These are phyloP conservation scores for Dothideomycetes sp. DNA, from an alignment of 2,329 filamentous ascomycete species.

Conservation along the genomic window DNA sequence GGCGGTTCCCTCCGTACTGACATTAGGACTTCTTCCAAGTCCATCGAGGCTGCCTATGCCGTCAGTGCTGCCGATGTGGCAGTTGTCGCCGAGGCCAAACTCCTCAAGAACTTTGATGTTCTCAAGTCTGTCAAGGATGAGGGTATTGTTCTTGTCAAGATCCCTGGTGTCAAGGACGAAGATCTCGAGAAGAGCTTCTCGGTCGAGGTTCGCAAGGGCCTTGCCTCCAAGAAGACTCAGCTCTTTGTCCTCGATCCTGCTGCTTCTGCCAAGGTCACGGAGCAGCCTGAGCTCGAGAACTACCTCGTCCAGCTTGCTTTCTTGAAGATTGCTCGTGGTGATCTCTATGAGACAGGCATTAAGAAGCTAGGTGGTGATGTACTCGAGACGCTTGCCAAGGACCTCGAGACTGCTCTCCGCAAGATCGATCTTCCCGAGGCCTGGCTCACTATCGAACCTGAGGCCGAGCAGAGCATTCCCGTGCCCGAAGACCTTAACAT, in stretches of 20 bases:
- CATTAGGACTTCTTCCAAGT: slow-evolving; percentile 70
- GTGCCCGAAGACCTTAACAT: slow-evolving; percentile 56
- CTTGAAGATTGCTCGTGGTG: slow-evolving; percentile 62
- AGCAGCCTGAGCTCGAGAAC: slow-evolving; percentile 49
- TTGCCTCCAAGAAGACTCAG: slow-evolving; percentile 58
- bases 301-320: slow-evolving; percentile 73
- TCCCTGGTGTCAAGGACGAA: slow-evolving; percentile 73
- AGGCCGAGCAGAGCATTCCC: slow-evolving; percentile 38
- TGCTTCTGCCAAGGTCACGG: slow-evolving; percentile 55
- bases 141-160: slow-evolving; percentile 63
- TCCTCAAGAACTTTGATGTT: slow-evolving; percentile 69
- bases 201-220: slow-evolving; percentile 54
- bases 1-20: slow-evolving; percentile 79
- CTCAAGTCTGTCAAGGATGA: slow-evolving; percentile 57
- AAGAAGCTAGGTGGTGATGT: slow-evolving; percentile 59
- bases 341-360: slow-evolving; percentile 49
- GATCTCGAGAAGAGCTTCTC: slow-evolving; percentile 82
- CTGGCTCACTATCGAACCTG: slow-evolving; percentile 64
- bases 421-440: slow-evolving; percentile 63
- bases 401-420: slow-evolving; percentile 58
- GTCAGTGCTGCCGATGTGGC: slow-evolving; percentile 68
- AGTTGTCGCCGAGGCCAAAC: slow-evolving; percentile 66
- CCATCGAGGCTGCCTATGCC: slow-evolving; percentile 74
- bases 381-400: slow-evolving; percentile 47
- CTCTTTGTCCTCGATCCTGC: slow-evolving; percentile 68